Percentiles rank a stretch among this genome's conserved stretches.
phyloP scores from a whole-genome alignment of 2,329 filamentous ascomycete genomes.

The Penicillium sp. region DNA sequence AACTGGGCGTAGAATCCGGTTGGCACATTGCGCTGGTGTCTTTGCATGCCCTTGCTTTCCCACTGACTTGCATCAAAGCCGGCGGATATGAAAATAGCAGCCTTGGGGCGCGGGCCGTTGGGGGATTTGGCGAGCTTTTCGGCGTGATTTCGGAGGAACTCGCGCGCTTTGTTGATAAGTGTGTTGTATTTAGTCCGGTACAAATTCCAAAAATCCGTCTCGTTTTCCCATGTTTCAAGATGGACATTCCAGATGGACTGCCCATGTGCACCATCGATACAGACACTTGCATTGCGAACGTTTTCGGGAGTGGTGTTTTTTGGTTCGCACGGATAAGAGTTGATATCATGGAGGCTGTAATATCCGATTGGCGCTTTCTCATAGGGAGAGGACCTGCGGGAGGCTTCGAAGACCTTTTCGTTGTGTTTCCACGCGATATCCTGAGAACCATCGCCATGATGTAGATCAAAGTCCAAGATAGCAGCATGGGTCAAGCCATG shows the following conservation, averaged over 20 bases:
- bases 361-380: constrained; percentile 91
- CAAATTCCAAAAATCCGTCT: constrained; percentile 82
- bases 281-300: constrained; percentile 88
- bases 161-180: constrained; percentile 76
- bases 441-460: constrained; percentile 95
- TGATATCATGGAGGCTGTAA: constrained; percentile 96
- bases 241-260: constrained; percentile 98
- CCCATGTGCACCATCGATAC: constrained; percentile 89
- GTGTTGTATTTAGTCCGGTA: constrained; percentile 78
- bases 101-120: constrained; percentile 66
- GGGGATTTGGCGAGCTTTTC: constrained; percentile 59
- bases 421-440: constrained; percentile 92
- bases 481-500: constrained; percentile 91
- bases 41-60: constrained; percentile 90
- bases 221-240: constrained; percentile 79
- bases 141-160: constrained; percentile 73
- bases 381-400: constrained; percentile 71
- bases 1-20: constrained; percentile 95
- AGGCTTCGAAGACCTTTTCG: constrained; percentile 60
- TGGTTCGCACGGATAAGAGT: constrained; percentile 89
- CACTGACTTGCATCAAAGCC: constrained; percentile 97
- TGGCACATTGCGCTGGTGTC: constrained; percentile 92
- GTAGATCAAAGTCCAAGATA: constrained; percentile 88
- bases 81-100: constrained; percentile 90
- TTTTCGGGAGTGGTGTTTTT: constrained; percentile 82